Evolutionary conservation across 495 filamentous ascomycete species (phyloP).

Genomic region (Rusavskia elegans): DNA sequence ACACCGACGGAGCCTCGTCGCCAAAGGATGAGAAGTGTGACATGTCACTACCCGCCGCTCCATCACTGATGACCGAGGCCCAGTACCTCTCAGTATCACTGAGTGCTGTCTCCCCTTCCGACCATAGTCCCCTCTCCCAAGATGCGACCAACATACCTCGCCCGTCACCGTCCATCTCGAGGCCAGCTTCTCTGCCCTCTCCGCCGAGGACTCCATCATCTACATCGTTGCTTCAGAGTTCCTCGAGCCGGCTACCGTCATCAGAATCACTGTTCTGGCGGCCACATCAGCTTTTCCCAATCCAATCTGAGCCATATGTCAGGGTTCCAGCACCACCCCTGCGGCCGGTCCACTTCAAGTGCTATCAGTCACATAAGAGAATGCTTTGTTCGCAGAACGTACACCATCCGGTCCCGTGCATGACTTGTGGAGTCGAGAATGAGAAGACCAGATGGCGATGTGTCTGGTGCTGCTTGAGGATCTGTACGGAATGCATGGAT

Average conservation of each 20-base stretch:
- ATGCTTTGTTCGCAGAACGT: constrained; percentile 28
- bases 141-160: background rate
- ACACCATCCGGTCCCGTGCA: constrained; percentile 32
- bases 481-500: constrained; percentile 27
- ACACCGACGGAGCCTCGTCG: background rate
- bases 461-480: constrained; percentile 31
- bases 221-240: background rate
- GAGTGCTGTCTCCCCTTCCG: background rate
- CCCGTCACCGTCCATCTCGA: background rate
- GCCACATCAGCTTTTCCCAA: background rate
- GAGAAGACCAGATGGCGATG: constrained; percentile 29
- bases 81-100: background rate
- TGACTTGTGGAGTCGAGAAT: constrained; percentile 31
- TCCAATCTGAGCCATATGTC: background rate
- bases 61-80: background rate
- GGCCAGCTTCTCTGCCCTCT: background rate
- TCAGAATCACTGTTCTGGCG: background rate
- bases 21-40: background rate
- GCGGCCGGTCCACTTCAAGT: constrained; percentile 25
- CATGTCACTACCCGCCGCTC: background rate
- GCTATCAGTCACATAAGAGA: constrained; percentile 29
- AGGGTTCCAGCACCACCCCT: constrained; percentile 17
- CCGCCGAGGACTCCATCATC: background rate
- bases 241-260: background rate
- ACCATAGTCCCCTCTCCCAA: background rate